These are phyloP conservation scores for Centrapalus pauciflorus DNA, from an alignment of 129 eudicot species.

Conservation along the genomic window DNA sequence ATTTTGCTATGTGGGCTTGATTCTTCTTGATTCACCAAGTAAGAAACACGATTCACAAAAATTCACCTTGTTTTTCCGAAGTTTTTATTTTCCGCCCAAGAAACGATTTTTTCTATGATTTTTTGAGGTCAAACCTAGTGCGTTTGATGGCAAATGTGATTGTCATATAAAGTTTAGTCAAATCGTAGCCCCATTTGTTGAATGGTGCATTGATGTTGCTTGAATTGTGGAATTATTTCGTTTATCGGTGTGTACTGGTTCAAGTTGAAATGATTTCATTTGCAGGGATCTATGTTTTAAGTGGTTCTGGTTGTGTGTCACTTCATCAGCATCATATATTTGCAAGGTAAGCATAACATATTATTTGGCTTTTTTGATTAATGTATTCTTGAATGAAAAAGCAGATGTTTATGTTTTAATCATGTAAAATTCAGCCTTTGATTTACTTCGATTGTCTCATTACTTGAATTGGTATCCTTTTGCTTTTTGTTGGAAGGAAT, in stretches of 20 bases:
- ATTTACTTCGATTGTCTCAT: background rate
- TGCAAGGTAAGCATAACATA: slow-evolving; percentile 5
- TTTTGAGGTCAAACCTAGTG: slow-evolving; percentile 10
- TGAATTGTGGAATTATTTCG: background rate
- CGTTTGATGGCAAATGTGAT: slow-evolving; percentile 1
- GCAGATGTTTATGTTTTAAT: slow-evolving; percentile 3
- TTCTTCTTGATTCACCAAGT: background rate
- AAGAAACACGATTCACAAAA: slow-evolving; percentile 13
- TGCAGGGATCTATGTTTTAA: background rate
- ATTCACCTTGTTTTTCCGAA: background rate
- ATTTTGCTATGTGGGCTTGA: slow-evolving; percentile 15
- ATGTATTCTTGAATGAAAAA: background rate
- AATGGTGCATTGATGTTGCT: background rate
- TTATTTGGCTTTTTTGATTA: background rate
- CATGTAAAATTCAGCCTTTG: background rate
- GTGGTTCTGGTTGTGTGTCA: background rate
- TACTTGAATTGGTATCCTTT: too few relatives aligned
- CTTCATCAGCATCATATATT: background rate
- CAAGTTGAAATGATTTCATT: background rate
- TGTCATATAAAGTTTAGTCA: background rate
- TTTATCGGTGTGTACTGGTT: background rate
- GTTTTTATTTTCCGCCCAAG: background rate
- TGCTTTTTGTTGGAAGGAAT: too few relatives aligned
- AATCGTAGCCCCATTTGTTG: background rate
- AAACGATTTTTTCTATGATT: slow-evolving; percentile 3